Evolutionary conservation across 2,329 filamentous ascomycete species (phyloP), one percentile per base, ranked within the genome.

Genomic region (Trichoderma hamatum): DNA sequence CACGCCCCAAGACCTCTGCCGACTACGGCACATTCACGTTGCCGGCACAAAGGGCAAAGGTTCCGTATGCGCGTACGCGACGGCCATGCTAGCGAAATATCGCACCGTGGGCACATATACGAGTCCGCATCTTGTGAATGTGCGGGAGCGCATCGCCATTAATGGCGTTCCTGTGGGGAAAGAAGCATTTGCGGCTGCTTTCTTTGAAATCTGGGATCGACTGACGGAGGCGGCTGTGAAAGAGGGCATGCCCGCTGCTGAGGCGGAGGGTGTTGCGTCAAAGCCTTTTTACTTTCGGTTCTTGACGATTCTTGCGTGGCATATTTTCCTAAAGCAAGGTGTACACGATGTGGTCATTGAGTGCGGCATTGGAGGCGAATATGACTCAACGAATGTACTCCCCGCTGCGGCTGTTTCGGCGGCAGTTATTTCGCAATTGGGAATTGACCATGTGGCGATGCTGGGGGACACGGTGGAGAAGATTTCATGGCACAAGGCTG

Each of bases 21-120:
- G 75, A 4, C 79, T 86, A 63, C 80, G 79, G 19, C 85, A 84
- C 72, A 88, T 98, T 70, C 95, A 98, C 77, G 89, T 98, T 56
- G 92, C 95, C 1, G 95, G 95, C 14, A 97, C 94, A 5, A 98
- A 97, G 79, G 95, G 95, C 70, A 98, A 97, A 79, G 94, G 94
- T 51, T 96, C 92, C 2, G 94, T 93, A 0, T 93, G 92, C 72
- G 91, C 94, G 11, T 95, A 94, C 78, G 87, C 93, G 24, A 93
- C 93, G 16, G 90, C 90, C 2, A 92, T 97, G 71, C 83, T 97
- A n/a, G 81, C 84, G 3, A 82, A 75, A 69, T 79, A 82, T 55
- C 79, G 67, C 71, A 75, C 73, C 78, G 79, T 96, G 30, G 94
- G 94, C 49, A 88, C 94, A 1, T 97, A 93, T 78, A 96, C 92